Evolutionary conservation across 2,329 filamentous ascomycete species (phyloP), one percentile per base, ranked within the genome.

Genomic region (Aspergillus sojae): DNA sequence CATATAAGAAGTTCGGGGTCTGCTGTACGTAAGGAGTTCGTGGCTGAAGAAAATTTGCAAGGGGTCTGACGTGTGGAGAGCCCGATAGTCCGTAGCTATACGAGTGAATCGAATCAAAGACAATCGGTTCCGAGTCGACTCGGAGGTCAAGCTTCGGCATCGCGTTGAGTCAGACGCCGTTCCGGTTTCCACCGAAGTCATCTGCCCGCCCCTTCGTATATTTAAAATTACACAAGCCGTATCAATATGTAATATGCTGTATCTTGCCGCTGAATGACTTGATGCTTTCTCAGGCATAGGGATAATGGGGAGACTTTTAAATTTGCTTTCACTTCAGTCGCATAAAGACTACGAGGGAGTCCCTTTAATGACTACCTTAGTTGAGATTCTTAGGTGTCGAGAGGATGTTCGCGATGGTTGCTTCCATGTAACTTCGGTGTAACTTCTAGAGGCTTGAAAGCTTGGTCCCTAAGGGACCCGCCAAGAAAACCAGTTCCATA

Each of bases 291-390:
- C 32, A n/a, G 14, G 52, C 61, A 54, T 19, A 63, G 58, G 30
- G 67, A 71, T 72, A 77, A 75, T 76, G 74, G 75, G 72, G 68
- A 75, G 68, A 14, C 50, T 28, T 46, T 67, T 62, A 5, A 28
- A 60, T 9, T 52, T 64, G 67, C 59, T 76, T 76, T 58, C 70
- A 73, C 67, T 75, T 76, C 57, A 54, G 32, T 36, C 3, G 16
- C 4, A 21, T 7, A 41, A 16, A 52, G 26, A 4, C 34, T 26
- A 2, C 16, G 21, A 4, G 9, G 28, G 6, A 21, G 9, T 34
- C 7, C 10, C 12, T 12, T 19, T 32, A n/a, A 14, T 11, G 4
- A 12, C 11, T 21, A 11, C 10, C 10, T 52, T 21, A 12, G 1
- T 32, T 32, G 19, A 52, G 12, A 19, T 4, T 3, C 6, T 16